Percentiles rank a stretch among this genome's conserved stretches.
These are phyloP conservation scores for Elsinoe necatrix DNA, from an alignment of 2,329 filamentous ascomycete genomes.

Conservation along the genomic window DNA sequence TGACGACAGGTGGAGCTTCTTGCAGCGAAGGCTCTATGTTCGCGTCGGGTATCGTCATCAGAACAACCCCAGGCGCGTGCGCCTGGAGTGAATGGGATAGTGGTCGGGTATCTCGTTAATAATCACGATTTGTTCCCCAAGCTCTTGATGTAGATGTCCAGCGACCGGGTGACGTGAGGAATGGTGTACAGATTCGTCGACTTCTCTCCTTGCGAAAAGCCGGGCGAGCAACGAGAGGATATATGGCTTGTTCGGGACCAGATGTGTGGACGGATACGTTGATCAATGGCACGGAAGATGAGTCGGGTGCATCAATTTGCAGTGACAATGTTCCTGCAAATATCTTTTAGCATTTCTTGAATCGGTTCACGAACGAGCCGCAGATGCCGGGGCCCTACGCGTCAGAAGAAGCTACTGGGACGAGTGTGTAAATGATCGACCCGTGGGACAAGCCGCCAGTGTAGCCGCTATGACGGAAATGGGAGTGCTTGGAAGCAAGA, in stretches of 20 bases:
- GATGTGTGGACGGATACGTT: neutral
- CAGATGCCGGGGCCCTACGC: conserved; percentile 11
- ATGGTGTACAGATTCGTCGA: no score
- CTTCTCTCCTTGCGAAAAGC: neutral
- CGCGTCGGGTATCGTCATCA: conserved; percentile 18
- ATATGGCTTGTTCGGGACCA: neutral
- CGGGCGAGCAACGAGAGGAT: neutral
- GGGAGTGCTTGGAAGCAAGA: neutral
- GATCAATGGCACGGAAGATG: conserved; percentile 6
- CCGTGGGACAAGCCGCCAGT: conserved; percentile 7
- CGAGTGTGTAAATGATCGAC: conserved; percentile 6
- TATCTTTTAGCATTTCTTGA: conserved; percentile 8
- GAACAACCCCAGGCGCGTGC: conserved; percentile 9
- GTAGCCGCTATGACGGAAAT: conserved; percentile 11
- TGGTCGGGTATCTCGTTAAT: neutral
- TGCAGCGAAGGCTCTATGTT: conserved; percentile 26
- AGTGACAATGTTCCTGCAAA: neutral
- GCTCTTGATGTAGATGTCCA: neutral
- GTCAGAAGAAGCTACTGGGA: conserved; percentile 9
- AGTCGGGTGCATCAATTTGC: neutral
- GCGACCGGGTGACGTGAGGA: neutral
- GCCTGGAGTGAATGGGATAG: neutral
- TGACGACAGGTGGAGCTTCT: conserved; percentile 28
- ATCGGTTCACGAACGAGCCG: conserved; percentile 11
- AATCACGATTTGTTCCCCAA: neutral